Base-by-base conservation (phyloP, 2,329 filamentous ascomycete species). In the Alternaria solani region DNA sequence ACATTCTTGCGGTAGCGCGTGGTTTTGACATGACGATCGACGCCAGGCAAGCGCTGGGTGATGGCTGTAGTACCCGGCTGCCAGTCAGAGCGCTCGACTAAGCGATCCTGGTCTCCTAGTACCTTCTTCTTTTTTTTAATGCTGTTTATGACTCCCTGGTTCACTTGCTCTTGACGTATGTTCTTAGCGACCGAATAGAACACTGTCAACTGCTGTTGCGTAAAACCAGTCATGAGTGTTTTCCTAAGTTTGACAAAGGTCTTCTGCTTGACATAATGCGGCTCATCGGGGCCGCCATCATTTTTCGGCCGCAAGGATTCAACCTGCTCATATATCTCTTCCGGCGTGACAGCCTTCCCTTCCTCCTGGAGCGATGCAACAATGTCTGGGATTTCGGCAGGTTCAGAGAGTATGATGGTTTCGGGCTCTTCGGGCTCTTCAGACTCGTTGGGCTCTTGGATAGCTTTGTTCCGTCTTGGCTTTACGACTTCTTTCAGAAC, bases 101-200 rank as follows among this genome's bases (percentile, higher is more conserved):
- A 60, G 7, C 52, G 62, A 18, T 68, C 67, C 23, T 60, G 48
- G 7, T 61, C 59, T 28, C 63, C 62, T 38, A 16, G 23, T 28
- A 23, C 28, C 4, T 63, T 59, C 4, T 63, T 59, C n/a, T 63
- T 48, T 26, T 55, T 42, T 58, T 62, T 65, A 7, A 70, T 55
- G 7, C 65, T 66, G 11, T 66, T 56, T 8, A 67, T 52, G 18
- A 74, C 63, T 30, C 72, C 51, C 44, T 64, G 51, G 46, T 57
- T 56, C 23, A 70, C 62, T 12, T 63, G 49, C 23, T 60, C 51
- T 46, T 64, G 55, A 32, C 65, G 51, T 16, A 73, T 64, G 32
- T 69, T 69, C 46, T 72, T 74, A 8, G 65, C 65, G 16, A 62
- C 56, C n/a, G 69, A 70, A 48, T 71, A 76, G 64, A 77, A 79